Conservation (phyloP, 805 yeast species). For the Kazachstania kunashirensis region DNA sequence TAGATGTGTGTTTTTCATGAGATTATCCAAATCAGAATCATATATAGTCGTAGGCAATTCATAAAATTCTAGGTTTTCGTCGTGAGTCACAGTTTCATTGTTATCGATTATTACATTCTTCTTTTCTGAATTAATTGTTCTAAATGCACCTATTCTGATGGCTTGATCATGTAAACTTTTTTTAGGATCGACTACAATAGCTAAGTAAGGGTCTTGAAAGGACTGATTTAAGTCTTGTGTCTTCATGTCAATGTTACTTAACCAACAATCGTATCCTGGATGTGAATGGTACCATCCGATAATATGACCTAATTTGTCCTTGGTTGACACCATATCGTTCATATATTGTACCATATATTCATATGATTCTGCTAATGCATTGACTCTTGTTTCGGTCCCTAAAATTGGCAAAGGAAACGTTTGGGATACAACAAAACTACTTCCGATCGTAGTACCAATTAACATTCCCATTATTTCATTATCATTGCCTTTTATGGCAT, state of each 20-base stretch:
- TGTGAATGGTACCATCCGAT: slow-evolving; percentile 99
- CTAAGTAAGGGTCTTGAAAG: slow-evolving; percentile 86
- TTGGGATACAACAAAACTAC: slow-evolving; percentile 61
- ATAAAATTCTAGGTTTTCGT: slow-evolving; percentile 11
- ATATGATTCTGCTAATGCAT: slow-evolving; percentile 88
- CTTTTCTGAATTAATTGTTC: slow-evolving; percentile 42
- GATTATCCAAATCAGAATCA: slow-evolving; percentile 16
- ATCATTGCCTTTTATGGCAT: slow-evolving; percentile 75
- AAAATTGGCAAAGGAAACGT: slow-evolving; percentile 84
- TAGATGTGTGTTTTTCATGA: slow-evolving; percentile 8
- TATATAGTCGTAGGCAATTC: slow-evolving; percentile 15
- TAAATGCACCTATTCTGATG: slow-evolving; percentile 81
- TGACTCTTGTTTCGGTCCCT: slow-evolving; percentile 93
- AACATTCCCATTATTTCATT: slow-evolving; percentile 95
- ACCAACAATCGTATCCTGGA: slow-evolving; percentile 97
- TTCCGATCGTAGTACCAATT: slow-evolving; percentile 58
- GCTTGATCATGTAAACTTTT: slow-evolving; percentile 51
- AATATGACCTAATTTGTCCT: slow-evolving; percentile 38
- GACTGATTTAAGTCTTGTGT: slow-evolving; percentile 79
- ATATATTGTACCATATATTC: slow-evolving; percentile 88
- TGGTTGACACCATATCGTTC: slow-evolving; percentile 38
- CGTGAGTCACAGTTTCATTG: background rate
- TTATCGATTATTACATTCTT: too few species aligned
- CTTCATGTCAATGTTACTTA: slow-evolving; percentile 84
- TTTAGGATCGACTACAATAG: slow-evolving; percentile 79